Conservation (phyloP, 768 basidiomycete genomes). For the Rhizopogon salebrosus region DNA sequence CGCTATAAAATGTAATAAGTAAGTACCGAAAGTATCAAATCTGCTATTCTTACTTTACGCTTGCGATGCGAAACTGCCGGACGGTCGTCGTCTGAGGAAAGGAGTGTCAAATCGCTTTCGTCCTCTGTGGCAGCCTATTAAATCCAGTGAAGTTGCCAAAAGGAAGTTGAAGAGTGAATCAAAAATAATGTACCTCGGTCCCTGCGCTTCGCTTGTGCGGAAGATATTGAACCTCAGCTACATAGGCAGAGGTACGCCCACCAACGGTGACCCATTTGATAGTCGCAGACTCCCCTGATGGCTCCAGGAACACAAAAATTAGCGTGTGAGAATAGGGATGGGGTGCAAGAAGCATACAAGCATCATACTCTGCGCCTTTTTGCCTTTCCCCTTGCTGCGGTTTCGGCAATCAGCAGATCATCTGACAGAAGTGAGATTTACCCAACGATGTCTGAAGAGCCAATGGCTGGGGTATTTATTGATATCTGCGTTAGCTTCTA, state of each 20-base stretch:
- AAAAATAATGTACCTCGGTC: neutral
- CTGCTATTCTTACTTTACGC: neutral
- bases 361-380: conserved; percentile 42
- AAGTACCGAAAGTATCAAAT: neutral
- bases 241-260: conserved; percentile 72
- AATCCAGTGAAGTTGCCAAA: neutral
- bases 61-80: neutral
- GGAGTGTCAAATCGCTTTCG: conserved; percentile 1
- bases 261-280: conserved; percentile 73
- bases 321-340: neutral
- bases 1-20: neutral
- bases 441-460: conserved; percentile 71
- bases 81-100: neutral
- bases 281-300: conserved; percentile 63
- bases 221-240: conserved; percentile 53
- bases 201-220: conserved; percentile 5
- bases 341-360: conserved; percentile 32
- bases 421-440: conserved; percentile 16
- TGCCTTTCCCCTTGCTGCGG: conserved; percentile 49
- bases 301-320: conserved; percentile 33
- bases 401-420: conserved; percentile 9
- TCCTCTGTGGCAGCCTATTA: neutral
- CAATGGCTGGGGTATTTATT: conserved; percentile 60
- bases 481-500: conserved; percentile 67
- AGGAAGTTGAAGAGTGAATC: neutral